Evolutionary conservation across 176 grass and related monocot species (phyloP).

Genomic region (Phoenix dactylifera): DNA sequence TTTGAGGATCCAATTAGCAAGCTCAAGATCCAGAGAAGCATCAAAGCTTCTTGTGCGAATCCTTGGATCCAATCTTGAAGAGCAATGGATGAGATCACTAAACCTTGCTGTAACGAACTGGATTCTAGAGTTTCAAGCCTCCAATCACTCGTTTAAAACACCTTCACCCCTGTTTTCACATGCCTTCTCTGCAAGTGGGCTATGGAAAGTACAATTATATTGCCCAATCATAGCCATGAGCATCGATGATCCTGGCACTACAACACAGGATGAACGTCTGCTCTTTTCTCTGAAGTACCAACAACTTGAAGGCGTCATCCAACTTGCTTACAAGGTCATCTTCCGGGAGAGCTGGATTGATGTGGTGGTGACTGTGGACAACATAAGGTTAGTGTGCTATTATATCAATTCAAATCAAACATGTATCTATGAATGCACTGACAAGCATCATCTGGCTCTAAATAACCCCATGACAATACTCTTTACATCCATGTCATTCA

Average conservation of each 20-base stretch:
- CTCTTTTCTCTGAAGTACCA: constrained; percentile 74
- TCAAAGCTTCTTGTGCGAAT: constrained; percentile 50
- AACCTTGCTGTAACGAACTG: constrained; percentile 77
- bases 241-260: constrained; percentile 43
- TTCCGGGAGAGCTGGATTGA: constrained; percentile 63
- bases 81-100: constrained; percentile 73
- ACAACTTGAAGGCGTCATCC: constrained; percentile 81
- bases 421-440: no score
- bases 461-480: no score
- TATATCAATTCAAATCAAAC: neutral
- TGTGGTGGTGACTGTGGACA: constrained; percentile 73
- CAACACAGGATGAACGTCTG: constrained; percentile 65
- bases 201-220: constrained; percentile 92
- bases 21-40: constrained; percentile 42
- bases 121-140: constrained; percentile 53
- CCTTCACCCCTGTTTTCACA: constrained; percentile 54
- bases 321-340: constrained; percentile 60
- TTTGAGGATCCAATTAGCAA: constrained; percentile 48
- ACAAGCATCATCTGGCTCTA: no score
- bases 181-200: constrained; percentile 42
- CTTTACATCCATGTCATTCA: no score
- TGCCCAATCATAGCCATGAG: constrained; percentile 76
- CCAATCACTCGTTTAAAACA: constrained; percentile 19
- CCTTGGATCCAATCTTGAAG: constrained; percentile 73
- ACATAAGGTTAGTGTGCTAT: constrained; percentile 57